Evolutionary conservation across 768 basidiomycete genomes (phyloP), one percentile per base, ranked within the genome.

Genomic region (Suillus paluster): DNA sequence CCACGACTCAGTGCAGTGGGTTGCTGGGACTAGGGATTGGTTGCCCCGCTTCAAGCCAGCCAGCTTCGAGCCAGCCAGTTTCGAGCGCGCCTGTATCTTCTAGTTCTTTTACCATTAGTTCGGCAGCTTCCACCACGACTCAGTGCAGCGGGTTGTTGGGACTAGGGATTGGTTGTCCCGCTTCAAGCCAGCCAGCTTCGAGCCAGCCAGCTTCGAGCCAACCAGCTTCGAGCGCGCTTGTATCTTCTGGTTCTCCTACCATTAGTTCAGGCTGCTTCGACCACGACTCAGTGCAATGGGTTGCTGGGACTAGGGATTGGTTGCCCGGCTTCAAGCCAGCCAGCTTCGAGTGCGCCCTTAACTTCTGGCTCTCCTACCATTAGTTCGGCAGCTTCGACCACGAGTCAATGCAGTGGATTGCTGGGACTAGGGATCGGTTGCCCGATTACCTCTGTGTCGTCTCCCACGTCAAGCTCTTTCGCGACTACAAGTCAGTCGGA

Each of bases 21-120:
- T 39, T 71, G 1, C 54, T 73, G 27, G 72, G 66, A 8, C 54
- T 69, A 21, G 63, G 58, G 14, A 2, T 64, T 30, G 70, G 64
- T 33, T 73, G 67, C 46, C 17, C 65, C 8, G 2, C 60, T 4
- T 33, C 48, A 7, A 48, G 65, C 3, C 34, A 63, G 11, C 38
- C 54, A n/a, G 11, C 19, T 33, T 50, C 19, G 23, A 62, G 55
- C 46, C 30, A 63, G 15, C 53, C 60, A 4, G 27, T 39, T 23
- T 58, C 64, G 4, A 53, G 23, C 25, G 52, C 61, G 42, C 57
- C 55, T 19, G 60, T 45, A 2, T 17, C 52, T n/a, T 46, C 66
- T 33, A 19, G n/a, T 36, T 4, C 34, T 54, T 34, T 44, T 57
- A 2, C 36, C 10, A 53, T 48, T 3, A 21, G 33, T 25, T 53